Conservation (phyloP, 2,329 filamentous ascomycete species). For the Venturia carpophila region DNA sequence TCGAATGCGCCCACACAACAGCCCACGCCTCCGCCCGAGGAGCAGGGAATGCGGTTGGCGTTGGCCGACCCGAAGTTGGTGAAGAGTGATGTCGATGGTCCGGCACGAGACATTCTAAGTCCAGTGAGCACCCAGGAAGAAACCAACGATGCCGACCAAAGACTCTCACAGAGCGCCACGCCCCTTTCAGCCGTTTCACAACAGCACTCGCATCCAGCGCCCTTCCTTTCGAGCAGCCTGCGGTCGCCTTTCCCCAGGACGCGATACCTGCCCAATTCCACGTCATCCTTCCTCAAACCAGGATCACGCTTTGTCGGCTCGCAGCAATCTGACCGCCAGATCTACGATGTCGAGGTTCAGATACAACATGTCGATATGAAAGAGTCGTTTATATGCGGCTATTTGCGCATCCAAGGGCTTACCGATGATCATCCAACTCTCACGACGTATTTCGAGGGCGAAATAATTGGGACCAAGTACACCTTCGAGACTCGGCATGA, state of each 20-base stretch:
- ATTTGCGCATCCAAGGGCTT: conserved; percentile 88
- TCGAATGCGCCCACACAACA: conserved; percentile 5
- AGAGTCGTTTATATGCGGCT: conserved; percentile 91
- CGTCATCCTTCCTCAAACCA: conserved; percentile 77
- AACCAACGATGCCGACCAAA: conserved; percentile 13
- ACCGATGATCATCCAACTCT: conserved; percentile 96
- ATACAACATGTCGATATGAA: conserved; percentile 93
- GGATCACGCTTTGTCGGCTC: conserved; percentile 85
- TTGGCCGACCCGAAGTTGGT: conserved; percentile 6
- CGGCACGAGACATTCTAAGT: conserved; percentile 18
- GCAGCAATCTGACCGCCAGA: conserved; percentile 85
- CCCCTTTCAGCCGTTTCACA: neutral
- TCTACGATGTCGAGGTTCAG: conserved; percentile 93
- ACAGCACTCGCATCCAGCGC: no score
- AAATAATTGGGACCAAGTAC: conserved; percentile 93
- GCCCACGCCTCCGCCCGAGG: conserved; percentile 15
- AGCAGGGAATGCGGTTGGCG: neutral
- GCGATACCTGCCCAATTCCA: conserved; percentile 60
- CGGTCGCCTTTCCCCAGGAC: conserved; percentile 18
- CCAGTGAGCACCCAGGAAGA: conserved; percentile 18
- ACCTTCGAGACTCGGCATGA: conserved; percentile 86
- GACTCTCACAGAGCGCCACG: conserved; percentile 17
- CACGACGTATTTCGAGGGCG: conserved; percentile 96
- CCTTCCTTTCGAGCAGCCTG: conserved; percentile 7
- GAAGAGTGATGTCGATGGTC: conserved; percentile 15